Evolutionary conservation across 305 asterid genomes (phyloP).

Genomic region (Fraxinus sp.): DNA sequence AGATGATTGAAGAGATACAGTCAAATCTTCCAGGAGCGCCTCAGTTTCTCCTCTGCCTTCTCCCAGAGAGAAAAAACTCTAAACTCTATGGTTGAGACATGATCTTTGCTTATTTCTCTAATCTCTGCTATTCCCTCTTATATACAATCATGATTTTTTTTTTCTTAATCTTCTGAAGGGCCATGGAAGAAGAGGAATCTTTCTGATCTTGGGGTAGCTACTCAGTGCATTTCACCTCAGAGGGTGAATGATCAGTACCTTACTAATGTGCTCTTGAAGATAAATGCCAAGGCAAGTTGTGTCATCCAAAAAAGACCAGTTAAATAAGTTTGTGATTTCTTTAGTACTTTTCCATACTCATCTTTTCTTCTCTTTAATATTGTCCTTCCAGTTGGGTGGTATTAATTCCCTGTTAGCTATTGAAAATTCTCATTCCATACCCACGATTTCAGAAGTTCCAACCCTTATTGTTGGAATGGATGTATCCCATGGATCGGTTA

Average conservation of each 20-base stretch:
- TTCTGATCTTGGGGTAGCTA: conserved; percentile 50
- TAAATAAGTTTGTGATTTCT: not conserved
- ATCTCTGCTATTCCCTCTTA: not conserved
- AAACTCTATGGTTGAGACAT: conserved; percentile 58
- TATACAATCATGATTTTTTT: not conserved
- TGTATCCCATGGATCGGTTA: conserved; percentile 78
- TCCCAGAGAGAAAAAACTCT: conserved; percentile 64
- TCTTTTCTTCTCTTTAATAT: not conserved
- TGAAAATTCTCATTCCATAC: conserved; percentile 40
- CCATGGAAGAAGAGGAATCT: conserved; percentile 71
- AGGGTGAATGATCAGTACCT: conserved; percentile 27
- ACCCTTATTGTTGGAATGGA: conserved; percentile 83
- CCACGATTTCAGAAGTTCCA: conserved; percentile 48
- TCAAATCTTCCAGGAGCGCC: conserved; percentile 49
- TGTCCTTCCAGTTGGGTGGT: conserved; percentile 64
- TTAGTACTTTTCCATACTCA: not conserved
- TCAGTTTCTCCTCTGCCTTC: conserved; percentile 59
- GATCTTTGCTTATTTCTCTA: not conserved
- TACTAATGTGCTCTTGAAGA: conserved; percentile 63
- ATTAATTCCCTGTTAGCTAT: conserved; percentile 50
- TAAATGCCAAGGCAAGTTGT: conserved; percentile 60
- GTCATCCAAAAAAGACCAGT: not conserved
- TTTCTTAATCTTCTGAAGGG: conserved; percentile 35
- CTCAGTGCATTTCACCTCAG: conserved; percentile 69
- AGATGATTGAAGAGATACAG: conserved; percentile 42